Evolutionary conservation across 225 moss, liverwort and hornwort genomes (phyloP).

Genomic region (Takakia lepidozioides): DNA sequence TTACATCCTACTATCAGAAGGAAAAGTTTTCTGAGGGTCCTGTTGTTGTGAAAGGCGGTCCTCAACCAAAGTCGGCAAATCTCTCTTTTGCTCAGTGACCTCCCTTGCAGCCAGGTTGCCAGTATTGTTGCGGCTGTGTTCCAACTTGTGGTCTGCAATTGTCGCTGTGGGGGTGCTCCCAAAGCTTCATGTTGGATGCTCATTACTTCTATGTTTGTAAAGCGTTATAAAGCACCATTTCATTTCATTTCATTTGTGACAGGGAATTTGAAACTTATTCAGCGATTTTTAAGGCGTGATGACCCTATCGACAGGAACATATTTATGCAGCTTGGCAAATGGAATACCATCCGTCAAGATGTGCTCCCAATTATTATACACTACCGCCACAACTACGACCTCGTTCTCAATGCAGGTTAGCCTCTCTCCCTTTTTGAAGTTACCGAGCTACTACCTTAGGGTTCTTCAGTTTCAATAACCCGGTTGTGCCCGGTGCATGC

Average conservation of each 20-base stretch:
- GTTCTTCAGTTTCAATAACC: no score
- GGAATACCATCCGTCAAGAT: conserved; percentile 85
- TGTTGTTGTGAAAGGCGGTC: no score
- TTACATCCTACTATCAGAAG: no score
- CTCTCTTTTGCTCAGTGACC: no score
- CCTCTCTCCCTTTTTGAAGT: neutral
- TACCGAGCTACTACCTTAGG: no score
- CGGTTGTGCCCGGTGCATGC: no score
- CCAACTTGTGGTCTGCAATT: no score
- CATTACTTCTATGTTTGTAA: neutral
- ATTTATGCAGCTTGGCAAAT: conserved; percentile 90
- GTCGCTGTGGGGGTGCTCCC: no score
- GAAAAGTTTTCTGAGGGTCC: no score
- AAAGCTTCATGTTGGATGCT: neutral
- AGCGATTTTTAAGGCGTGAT: conserved; percentile 79
- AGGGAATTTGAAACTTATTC: conserved; percentile 78
- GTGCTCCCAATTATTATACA: conserved; percentile 65
- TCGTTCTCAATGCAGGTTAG: conserved; percentile 79
- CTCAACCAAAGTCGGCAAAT: no score
- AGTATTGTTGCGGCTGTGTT: neutral
- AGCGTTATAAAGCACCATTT: neutral
- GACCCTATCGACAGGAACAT: conserved; percentile 55
- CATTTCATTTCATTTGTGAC: conserved; percentile 8
- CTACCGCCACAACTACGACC: conserved; percentile 62
- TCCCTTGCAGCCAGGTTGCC: neutral